Evolutionary conservation across 2,329 filamentous ascomycete species (phyloP).

Genomic region (Calycina herbarum): DNA sequence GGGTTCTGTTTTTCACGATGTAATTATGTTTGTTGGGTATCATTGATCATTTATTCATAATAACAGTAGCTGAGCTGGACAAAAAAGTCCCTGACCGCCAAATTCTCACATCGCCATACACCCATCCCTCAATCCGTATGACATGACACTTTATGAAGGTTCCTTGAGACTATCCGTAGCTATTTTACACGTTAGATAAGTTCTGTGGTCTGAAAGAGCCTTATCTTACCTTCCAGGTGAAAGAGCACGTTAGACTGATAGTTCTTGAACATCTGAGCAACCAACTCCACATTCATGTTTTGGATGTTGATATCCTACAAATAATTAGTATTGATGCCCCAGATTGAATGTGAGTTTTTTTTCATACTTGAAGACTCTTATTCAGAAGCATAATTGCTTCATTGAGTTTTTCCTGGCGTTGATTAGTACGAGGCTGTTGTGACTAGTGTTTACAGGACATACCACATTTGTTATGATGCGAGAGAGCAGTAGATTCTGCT

Average conservation of each 20-base stretch:
- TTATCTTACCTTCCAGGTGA: conserved; percentile 81
- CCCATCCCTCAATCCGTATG: not conserved
- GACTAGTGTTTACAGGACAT: conserved; percentile 43
- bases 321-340: not conserved
- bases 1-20: not conserved
- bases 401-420: conserved; percentile 88
- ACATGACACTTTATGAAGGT: conserved; percentile 53
- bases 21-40: conserved; percentile 9
- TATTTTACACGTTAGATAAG: conserved; percentile 40
- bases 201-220: conserved; percentile 6
- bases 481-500: conserved; percentile 89
- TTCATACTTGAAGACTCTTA: conserved; percentile 77
- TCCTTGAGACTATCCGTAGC: conserved; percentile 84
- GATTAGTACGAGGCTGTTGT: not conserved
- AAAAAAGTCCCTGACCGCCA: not conserved
- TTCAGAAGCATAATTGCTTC: conserved; percentile 92
- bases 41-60: conserved; percentile 18
- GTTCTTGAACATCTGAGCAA: conserved; percentile 99
- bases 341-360: not conserved
- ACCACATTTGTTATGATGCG: conserved; percentile 98
- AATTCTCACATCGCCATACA: not conserved
- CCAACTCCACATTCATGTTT: conserved; percentile 98
- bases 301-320: conserved; percentile 91
- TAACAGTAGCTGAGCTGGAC: not conserved
- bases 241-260: conserved; percentile 98